Evolutionary conservation across 2,329 filamentous ascomycete species (phyloP), one percentile per base, ranked within the genome.

Genomic region (Fusarium sp.): DNA sequence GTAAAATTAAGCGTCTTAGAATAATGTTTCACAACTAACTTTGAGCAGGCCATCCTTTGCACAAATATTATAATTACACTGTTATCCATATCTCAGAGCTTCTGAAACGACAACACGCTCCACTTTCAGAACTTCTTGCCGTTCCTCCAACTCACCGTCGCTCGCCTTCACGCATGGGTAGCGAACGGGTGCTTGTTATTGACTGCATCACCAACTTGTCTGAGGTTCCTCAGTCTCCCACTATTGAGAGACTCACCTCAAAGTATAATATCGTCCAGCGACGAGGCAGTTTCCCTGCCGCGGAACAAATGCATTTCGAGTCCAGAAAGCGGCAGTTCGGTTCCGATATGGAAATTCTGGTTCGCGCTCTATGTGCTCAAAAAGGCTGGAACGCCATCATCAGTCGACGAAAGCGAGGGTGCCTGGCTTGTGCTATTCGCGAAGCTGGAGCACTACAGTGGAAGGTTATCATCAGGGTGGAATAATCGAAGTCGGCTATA

Each of bases 321-420:
- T 85, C 85, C 5, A 79, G 85, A 25, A 80, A 84, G 61, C 80
- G 88, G 23, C 85, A 88, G 37, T 87, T 87, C 56, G 86, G 86
- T 2, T 90, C 87, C 14, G 88, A 90, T 70, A 81, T 91, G 74
- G 90, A 93, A 77, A 84, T 94, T 11, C 79, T 94, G 51, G 90
- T 89, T 2, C 82, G 91, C 47, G 91, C 91, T 3, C 83, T 92
- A 68, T 94, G 92, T 75, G 89, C 91, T 1, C 88, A 92, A 73
- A 88, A 85, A 69, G 91, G 91, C 4, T 90, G 89, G 83, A 91
- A 93, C 75, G 91, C 91, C 21, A 75, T 94, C 18, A 83, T 94
- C 65, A 91, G 89, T 63, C 83, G 90, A 50, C 82, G 84, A 37
- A 86, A 87, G 67, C 83, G 90, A 63, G 91, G 90, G 1, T 95